Percentiles rank a stretch among this genome's conserved stretches.
These are phyloP conservation scores for Coelastrella sp. DNA, from an alignment of 139 green algal genomes.

Conservation along the genomic window DNA sequence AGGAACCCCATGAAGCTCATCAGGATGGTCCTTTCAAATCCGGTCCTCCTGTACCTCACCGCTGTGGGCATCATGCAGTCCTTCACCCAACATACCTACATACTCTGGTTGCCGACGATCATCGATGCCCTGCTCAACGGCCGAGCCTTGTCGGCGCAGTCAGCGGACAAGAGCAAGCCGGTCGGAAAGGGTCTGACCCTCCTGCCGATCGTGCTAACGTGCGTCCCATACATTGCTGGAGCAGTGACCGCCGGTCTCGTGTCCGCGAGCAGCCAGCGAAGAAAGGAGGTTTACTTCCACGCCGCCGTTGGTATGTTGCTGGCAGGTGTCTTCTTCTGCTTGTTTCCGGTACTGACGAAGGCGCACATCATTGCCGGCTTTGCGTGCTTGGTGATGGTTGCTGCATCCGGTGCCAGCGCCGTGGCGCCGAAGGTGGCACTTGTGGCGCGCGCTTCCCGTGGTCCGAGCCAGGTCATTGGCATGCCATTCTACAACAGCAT, in stretches of 20 bases:
- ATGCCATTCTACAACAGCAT: conserved; percentile 40
- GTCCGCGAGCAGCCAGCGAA: conserved; percentile 11
- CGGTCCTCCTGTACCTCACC: conserved; percentile 17
- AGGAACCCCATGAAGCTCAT: conserved; percentile 31
- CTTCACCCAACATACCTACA: neutral
- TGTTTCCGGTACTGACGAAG: conserved; percentile 9
- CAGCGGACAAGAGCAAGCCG: neutral
- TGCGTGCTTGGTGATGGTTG: conserved; percentile 25
- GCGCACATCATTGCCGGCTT: neutral
- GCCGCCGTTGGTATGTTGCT: neutral
- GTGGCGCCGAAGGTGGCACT: neutral
- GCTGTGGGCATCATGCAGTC: conserved; percentile 13
- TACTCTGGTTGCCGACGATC: conserved; percentile 48
- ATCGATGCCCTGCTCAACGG: conserved; percentile 36
- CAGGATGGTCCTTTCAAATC: conserved; percentile 18
- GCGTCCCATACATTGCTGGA: neutral
- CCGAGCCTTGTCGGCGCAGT: neutral
- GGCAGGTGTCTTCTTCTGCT: neutral
- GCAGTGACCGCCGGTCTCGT: neutral
- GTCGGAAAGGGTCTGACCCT: neutral
- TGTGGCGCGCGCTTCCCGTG: neutral
- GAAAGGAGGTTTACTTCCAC: conserved; percentile 18
- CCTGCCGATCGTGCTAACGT: conserved; percentile 2
- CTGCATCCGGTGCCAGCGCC: neutral
- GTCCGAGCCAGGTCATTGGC: neutral